Base-by-base conservation (phyloP, 345 rosid species). In the Mangifera indica region DNA sequence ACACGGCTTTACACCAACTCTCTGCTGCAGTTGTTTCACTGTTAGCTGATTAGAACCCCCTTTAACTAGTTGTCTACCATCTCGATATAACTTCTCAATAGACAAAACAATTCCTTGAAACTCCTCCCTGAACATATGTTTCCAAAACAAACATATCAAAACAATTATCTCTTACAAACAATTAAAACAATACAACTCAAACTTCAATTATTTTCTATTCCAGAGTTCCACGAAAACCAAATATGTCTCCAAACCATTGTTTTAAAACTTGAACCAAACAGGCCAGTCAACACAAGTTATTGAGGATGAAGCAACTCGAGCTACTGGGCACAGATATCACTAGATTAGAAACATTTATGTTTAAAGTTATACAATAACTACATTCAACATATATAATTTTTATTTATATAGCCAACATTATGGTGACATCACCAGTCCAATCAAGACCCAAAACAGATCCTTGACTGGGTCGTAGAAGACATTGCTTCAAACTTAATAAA, bases 1-100 rank as follows among this genome's bases (percentile, higher is more conserved):
- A 73, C 76, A 69, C 7, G 97, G 98, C 76, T 90, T 94, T 63
- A 85, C 55, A 17, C 98, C 98, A 75, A 90, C 55, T 64, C 84
- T 79, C 45, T 80, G 89, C 74, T 79, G 81, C 81, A 86, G 56
- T 67, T 82, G 85, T 76, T 78, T 82, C 77, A 69, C 73, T 9
- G 79, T 83, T 24, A 72, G 10, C 57, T 84, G 81, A 72, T 54
- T 70, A 4, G 87, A 80, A 62, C 87, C 87, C 4, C 85, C 84
- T 82, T 79, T 85, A 9, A 79, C 87, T 42, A 82, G 84, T 58
- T 84, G 91, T 65, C 63, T 81, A 60, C 87, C 82, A 10, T 90
- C 93, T 34, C 82, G 77, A 57, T 76, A 79, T 54, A 81, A 75
- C 84, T 76, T 87, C 82, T 85, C 92, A 0, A 92, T 81, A 29